These are phyloP conservation scores for Pleurotus citrinopileatus DNA, from an alignment of 768 basidiomycete genomes.

Conservation along the genomic window DNA sequence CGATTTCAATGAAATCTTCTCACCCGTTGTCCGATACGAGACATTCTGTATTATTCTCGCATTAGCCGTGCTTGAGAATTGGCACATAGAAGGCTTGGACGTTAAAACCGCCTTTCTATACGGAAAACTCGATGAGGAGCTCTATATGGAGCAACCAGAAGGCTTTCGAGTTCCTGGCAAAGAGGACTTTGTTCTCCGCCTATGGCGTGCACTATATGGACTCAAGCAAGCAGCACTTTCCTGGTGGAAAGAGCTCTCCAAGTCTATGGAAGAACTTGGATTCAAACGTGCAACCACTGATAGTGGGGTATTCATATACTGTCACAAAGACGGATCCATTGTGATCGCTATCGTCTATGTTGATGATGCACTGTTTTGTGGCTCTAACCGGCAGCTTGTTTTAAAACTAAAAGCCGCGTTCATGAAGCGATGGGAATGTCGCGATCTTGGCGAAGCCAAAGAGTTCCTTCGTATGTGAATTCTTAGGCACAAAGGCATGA, in stretches of 20 bases:
- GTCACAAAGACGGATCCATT: neutral
- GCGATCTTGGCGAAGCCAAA: conserved; percentile 6
- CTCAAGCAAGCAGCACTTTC: conserved; percentile 5
- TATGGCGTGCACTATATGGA: conserved; percentile 3
- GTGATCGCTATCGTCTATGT: conserved; percentile 14
- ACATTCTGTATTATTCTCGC: conserved; percentile 28
- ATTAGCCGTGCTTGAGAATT: conserved; percentile 28
- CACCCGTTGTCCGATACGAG: conserved; percentile 26
- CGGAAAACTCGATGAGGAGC: conserved; percentile 16
- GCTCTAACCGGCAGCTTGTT: conserved; percentile 4
- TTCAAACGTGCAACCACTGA: neutral
- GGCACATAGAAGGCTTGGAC: conserved; percentile 38
- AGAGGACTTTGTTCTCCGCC: neutral
- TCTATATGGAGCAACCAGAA: neutral
- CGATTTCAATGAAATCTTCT: conserved; percentile 14
- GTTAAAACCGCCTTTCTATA: conserved; percentile 35
- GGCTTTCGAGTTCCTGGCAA: neutral
- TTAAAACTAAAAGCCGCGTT: conserved; percentile 14
- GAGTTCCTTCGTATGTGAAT: conserved; percentile 11
- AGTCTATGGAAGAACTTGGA: conserved; percentile 8
- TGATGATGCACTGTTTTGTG: conserved; percentile 12
- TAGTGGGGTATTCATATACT: conserved; percentile 1
- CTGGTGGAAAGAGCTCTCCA: conserved; percentile 3
- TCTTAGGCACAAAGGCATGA: neutral
- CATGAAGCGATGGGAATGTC: conserved; percentile 22